Evolutionary conservation across 2,329 filamentous ascomycete genomes (phyloP).

Genomic region (Penicillium corylophilum): DNA sequence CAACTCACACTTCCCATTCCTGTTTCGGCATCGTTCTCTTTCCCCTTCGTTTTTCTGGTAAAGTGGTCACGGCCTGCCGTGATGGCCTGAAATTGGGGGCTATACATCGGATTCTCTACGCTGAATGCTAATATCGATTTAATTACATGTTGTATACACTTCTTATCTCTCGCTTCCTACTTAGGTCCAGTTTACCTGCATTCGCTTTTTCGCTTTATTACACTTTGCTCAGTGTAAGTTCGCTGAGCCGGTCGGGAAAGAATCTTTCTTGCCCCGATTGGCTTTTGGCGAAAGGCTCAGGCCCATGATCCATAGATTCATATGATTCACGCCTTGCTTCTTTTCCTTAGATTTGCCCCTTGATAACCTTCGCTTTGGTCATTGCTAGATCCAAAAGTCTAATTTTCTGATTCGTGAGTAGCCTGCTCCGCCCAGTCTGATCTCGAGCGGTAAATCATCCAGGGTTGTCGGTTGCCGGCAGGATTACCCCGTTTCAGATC

Average conservation of each 20-base stretch:
- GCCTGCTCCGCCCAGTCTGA: not conserved
- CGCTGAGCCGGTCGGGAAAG: not conserved
- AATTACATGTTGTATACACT: not conserved
- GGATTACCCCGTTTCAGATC: not conserved
- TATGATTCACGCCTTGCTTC: constrained; percentile 6
- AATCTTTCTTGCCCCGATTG: constrained; percentile 9
- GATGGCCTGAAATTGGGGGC: not conserved
- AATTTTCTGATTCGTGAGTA: not conserved
- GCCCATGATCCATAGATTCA: not conserved
- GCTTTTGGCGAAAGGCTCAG: not conserved
- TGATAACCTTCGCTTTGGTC: not conserved
- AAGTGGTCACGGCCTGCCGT: not conserved
- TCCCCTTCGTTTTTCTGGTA: not conserved
- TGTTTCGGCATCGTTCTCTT: constrained; percentile 11
- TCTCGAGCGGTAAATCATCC: not conserved
- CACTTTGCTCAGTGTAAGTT: not conserved
- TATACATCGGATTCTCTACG: not conserved
- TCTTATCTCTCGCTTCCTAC: not conserved
- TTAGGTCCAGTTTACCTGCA: not conserved
- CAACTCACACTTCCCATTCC: constrained; percentile 24
- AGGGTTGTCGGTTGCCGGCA: no score
- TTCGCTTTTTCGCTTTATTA: not conserved
- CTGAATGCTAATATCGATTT: not conserved
- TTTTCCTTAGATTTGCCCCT: not conserved
- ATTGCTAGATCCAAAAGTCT: not conserved